These are phyloP conservation scores for Emmonsiellopsis sp. DNA, from an alignment of 2,329 filamentous ascomycete genomes.

Conservation along the genomic window DNA sequence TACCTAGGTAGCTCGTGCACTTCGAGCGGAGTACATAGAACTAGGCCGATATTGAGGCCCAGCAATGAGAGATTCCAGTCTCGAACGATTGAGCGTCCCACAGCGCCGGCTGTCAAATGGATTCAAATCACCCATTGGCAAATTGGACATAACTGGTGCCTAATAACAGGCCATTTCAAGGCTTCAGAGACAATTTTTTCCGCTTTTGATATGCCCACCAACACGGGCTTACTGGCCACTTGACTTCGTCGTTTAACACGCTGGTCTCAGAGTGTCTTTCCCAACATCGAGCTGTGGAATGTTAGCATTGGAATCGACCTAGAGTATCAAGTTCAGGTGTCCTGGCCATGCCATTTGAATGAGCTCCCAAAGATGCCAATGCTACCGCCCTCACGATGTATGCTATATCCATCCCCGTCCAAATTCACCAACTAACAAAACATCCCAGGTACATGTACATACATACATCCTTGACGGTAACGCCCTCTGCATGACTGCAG, in stretches of 20 bases:
- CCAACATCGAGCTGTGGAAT: neutral
- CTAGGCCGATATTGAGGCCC: too few relatives aligned
- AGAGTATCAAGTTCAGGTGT: neutral
- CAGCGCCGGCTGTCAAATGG: too few relatives aligned
- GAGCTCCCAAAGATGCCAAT: neutral
- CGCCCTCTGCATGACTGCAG: neutral
- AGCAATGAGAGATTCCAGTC: too few relatives aligned
- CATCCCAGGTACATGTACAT: neutral
- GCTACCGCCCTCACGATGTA: neutral
- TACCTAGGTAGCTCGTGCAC: neutral
- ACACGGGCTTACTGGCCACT: too few relatives aligned
- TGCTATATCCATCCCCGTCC: neutral
- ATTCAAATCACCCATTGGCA: too few relatives aligned
- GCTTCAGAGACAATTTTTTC: neutral
- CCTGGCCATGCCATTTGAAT: neutral
- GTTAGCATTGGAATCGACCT: neutral
- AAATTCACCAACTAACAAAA: neutral
- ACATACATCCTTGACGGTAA: neutral
- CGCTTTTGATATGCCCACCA: neutral
- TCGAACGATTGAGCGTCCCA: too few relatives aligned
- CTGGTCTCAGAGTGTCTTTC: neutral
- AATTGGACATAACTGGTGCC: too few relatives aligned
- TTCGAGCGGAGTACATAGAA: neutral
- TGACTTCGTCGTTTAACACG: too few relatives aligned
- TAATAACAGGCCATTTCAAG: neutral